A percentile compares a stretch with the other conserved stretches of the same genome.
Evolutionary conservation across 2,329 filamentous ascomycete species (phyloP).

Genomic region (Ophiostoma australiae): DNA sequence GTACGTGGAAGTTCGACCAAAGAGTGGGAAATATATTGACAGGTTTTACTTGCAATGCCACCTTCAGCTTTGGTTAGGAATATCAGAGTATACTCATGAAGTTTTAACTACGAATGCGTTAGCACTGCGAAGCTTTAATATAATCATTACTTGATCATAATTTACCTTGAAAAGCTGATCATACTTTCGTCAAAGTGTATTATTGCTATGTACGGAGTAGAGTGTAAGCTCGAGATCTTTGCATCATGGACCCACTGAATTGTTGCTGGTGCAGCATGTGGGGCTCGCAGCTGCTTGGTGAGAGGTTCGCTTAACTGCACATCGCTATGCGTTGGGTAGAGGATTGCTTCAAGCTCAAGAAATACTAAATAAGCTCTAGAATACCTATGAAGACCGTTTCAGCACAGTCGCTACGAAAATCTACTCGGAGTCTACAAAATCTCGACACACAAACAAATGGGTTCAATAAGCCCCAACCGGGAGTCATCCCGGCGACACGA

Average conservation of each 20-base stretch:
- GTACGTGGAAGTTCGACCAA: not conserved
- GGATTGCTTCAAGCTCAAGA: not conserved
- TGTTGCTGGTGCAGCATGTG: not conserved
- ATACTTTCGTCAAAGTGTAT: not conserved
- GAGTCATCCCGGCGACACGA: slow-evolving; percentile 24
- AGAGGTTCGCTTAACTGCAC: not conserved
- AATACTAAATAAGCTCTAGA: not conserved
- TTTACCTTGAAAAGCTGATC: no score
- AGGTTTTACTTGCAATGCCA: not conserved
- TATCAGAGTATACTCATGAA: no score
- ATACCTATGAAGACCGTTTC: not conserved
- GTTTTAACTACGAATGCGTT: no score
- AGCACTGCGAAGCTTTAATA: no score
- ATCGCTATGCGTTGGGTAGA: not conserved
- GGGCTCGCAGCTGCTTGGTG: not conserved
- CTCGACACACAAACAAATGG: slow-evolving; percentile 11
- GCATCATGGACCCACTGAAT: not conserved
- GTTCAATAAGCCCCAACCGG: not conserved
- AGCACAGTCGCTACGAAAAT: not conserved
- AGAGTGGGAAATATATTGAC: not conserved
- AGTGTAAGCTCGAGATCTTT: not conserved
- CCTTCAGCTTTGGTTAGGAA: no score
- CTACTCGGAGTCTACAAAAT: not conserved
- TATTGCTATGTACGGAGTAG: no score
- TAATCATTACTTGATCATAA: no score